These are phyloP conservation scores for Quercus cerris DNA, from an alignment of 306 rosid genomes.

Conservation along the genomic window DNA sequence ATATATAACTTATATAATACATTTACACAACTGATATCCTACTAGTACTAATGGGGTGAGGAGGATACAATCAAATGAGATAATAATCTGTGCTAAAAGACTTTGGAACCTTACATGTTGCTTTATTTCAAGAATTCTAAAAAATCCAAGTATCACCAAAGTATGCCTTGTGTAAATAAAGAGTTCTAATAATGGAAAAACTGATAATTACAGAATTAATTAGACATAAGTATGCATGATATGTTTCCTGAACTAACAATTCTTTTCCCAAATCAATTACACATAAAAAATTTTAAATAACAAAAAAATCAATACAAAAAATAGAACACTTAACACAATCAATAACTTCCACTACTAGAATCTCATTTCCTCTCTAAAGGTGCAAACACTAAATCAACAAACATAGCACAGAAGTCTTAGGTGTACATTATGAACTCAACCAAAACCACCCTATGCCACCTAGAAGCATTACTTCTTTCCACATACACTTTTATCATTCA, in stretches of 20 bases:
- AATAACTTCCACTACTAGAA: neutral
- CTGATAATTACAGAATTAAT: neutral
- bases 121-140: neutral
- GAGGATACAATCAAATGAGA: neutral
- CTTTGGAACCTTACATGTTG: neutral
- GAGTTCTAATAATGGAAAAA: neutral
- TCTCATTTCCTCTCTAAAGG: neutral
- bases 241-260: neutral
- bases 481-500: neutral
- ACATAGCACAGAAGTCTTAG: neutral
- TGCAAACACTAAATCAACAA: neutral
- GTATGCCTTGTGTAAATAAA: neutral
- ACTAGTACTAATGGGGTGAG: neutral
- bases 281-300: neutral
- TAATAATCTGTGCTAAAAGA: neutral
- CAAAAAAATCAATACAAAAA: neutral
- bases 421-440: neutral
- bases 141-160: neutral
- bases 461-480: neutral
- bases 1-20: neutral
- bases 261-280: neutral
- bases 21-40: neutral
- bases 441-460: no score
- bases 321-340: neutral
- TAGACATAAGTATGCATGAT: neutral